These are phyloP conservation scores for Ceratocystis cacaofunesta DNA, from an alignment of 2,329 filamentous ascomycete genomes.

Conservation along the genomic window DNA sequence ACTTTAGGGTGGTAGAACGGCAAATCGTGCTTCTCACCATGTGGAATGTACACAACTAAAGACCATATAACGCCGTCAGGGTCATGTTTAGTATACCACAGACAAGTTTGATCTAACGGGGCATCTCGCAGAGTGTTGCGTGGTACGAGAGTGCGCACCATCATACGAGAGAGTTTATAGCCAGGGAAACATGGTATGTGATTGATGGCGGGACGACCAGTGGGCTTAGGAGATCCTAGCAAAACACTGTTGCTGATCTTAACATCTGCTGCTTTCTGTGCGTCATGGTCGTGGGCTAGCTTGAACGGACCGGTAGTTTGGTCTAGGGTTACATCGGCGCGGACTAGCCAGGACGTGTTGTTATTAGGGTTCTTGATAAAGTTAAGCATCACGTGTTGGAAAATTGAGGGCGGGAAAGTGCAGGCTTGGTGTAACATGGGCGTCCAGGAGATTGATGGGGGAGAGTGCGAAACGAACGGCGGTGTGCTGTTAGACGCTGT, in stretches of 20 bases:
- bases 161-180: conserved; percentile 24
- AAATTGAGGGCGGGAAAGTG: conserved; percentile 47
- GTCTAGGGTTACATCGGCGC: conserved; percentile 51
- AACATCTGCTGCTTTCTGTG: neutral
- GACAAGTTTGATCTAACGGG: conserved; percentile 67
- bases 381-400: conserved; percentile 55
- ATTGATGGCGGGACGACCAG: neutral
- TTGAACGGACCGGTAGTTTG: conserved; percentile 29
- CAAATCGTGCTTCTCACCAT: conserved; percentile 46
- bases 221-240: too few relatives aligned
- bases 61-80: conserved; percentile 22
- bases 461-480: neutral
- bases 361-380: conserved; percentile 66
- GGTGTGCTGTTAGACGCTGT: neutral
- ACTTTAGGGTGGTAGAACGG: conserved; percentile 84
- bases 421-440: conserved; percentile 43
- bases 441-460: conserved; percentile 28
- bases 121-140: conserved; percentile 64
- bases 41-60: conserved; percentile 61
- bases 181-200: conserved; percentile 26
- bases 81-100: conserved; percentile 40
- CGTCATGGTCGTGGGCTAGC: neutral
- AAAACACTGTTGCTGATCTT: neutral
- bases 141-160: conserved; percentile 67
- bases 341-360: conserved; percentile 62